Evolutionary conservation across 345 rosid genomes (phyloP).

Genomic region (Sapria himalayana): DNA sequence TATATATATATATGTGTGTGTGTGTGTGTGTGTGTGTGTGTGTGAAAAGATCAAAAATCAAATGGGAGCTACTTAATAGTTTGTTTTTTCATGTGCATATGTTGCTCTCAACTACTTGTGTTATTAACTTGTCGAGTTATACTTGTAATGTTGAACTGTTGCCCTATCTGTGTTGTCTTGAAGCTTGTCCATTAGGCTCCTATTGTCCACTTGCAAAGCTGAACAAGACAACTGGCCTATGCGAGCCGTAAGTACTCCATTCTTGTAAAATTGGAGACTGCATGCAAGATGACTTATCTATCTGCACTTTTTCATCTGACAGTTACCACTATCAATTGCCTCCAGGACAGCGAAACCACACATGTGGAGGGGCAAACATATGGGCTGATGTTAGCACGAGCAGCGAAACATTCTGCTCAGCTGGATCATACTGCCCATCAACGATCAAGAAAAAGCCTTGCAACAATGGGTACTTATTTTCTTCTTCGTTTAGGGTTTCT

Average conservation of each 20-base stretch:
- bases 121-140: no score
- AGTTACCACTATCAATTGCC: conserved; percentile 75
- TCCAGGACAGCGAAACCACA: conserved; percentile 45
- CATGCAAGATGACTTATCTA: conserved; percentile 1
- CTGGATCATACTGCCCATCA: conserved; percentile 76
- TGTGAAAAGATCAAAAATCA: no score
- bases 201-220: conserved; percentile 38
- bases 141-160: no score
- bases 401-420: conserved; percentile 59
- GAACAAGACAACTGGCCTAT: conserved; percentile 25
- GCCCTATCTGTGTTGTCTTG: conserved; percentile 5
- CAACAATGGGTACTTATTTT: conserved; percentile 61
- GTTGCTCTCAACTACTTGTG: no score
- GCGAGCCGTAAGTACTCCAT: conserved; percentile 45
- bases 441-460: conserved; percentile 37
- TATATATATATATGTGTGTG: no score
- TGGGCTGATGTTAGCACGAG: conserved; percentile 68
- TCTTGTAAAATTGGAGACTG: conserved; percentile 3
- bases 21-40: no score
- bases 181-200: conserved; percentile 62
- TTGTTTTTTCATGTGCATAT: no score
- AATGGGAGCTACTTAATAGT: no score
- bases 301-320: conserved; percentile 10
- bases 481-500: no score
- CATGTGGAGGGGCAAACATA: conserved; percentile 86